Evolutionary conservation across 352 stramenopile genomes (phyloP).

Genomic region (Phytophthora aleatoria): DNA sequence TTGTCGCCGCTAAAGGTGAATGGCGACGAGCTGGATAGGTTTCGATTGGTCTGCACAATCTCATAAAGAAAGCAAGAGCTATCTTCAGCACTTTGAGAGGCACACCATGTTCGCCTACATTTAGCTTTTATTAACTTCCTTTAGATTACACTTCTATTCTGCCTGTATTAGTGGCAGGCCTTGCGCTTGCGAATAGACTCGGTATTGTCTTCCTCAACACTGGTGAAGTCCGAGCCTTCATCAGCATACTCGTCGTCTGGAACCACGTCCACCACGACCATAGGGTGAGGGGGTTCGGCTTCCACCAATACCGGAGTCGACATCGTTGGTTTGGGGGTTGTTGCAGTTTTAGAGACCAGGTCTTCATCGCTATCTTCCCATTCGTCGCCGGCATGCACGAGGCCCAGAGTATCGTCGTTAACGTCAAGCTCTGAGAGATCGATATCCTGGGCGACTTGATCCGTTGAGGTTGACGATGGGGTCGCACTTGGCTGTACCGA

Average conservation of each 20-base stretch:
- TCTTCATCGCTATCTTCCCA: not conserved
- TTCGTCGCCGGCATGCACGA: constrained; percentile 17
- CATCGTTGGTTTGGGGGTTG: constrained; percentile 11
- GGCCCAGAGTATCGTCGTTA: constrained; percentile 2
- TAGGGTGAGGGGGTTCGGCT: constrained; percentile 10
- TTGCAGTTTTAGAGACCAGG: not conserved
- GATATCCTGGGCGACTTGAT: constrained; percentile 5
- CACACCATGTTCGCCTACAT: constrained; percentile 4
- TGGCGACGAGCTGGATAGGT: constrained; percentile 5
- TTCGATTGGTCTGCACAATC: constrained; percentile 22
- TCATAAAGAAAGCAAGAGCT: constrained; percentile 13
- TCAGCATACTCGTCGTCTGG: constrained; percentile 12
- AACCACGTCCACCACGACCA: constrained; percentile 23
- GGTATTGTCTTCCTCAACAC: constrained; percentile 1
- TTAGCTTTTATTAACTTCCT: not conserved
- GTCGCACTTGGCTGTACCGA: not conserved
- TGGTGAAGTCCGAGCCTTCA: constrained; percentile 19
- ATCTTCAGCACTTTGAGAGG: constrained; percentile 22
- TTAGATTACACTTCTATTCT: not conserved
- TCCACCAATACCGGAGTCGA: constrained; percentile 5
- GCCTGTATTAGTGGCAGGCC: constrained; percentile 16
- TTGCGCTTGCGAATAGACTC: constrained; percentile 17
- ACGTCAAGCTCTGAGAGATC: constrained; percentile 12
- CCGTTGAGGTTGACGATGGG: not conserved
- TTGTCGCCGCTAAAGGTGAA: constrained; percentile 5